A percentile compares a stretch with the other conserved stretches of the same genome.
phyloP scores from a whole-genome alignment of 768 basidiomycete genomes.

The Mycena maculata region DNA sequence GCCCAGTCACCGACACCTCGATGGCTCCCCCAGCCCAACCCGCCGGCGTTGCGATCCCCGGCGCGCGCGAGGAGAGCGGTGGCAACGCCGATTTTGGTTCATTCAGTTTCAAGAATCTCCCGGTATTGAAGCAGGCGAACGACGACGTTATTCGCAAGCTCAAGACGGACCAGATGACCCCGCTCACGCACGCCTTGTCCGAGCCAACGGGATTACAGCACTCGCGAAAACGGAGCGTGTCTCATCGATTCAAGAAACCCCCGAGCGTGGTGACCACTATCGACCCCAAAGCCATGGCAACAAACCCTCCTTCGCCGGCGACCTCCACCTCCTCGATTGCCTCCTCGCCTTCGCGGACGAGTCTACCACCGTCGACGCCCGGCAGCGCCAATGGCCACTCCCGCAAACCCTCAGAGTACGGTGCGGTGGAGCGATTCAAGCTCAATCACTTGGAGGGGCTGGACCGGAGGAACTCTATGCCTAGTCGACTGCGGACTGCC shows the following conservation, averaged over 20 bases:
- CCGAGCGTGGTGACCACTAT: slow-evolving; percentile 79
- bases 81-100: slow-evolving; percentile 94
- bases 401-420: slow-evolving; percentile 91
- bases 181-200: slow-evolving; percentile 78
- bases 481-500: slow-evolving; percentile 87
- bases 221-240: slow-evolving; percentile 82
- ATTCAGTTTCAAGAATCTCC: slow-evolving; percentile 98
- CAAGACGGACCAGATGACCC: slow-evolving; percentile 88
- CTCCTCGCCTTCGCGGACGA: slow-evolving; percentile 87
- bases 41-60: slow-evolving; percentile 47
- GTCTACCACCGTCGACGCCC: slow-evolving; percentile 77
- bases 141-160: slow-evolving; percentile 98
- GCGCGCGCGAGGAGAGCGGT: slow-evolving; percentile 53
- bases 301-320: slow-evolving; percentile 91
- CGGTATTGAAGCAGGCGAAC: slow-evolving; percentile 96
- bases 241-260: slow-evolving; percentile 84
- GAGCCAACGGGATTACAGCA: slow-evolving; percentile 69
- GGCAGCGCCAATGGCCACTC: slow-evolving; percentile 70
- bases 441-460: slow-evolving; percentile 77
- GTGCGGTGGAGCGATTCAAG: slow-evolving; percentile 91
- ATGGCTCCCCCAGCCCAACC: slow-evolving; percentile 58
- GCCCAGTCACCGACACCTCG: slow-evolving; percentile 54
- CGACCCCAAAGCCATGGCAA: slow-evolving; percentile 69
- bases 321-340: slow-evolving; percentile 93
- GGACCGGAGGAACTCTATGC: slow-evolving; percentile 85